Base-by-base conservation (phyloP, 73 alveolate genomes). In the Urostyla sp. region DNA sequence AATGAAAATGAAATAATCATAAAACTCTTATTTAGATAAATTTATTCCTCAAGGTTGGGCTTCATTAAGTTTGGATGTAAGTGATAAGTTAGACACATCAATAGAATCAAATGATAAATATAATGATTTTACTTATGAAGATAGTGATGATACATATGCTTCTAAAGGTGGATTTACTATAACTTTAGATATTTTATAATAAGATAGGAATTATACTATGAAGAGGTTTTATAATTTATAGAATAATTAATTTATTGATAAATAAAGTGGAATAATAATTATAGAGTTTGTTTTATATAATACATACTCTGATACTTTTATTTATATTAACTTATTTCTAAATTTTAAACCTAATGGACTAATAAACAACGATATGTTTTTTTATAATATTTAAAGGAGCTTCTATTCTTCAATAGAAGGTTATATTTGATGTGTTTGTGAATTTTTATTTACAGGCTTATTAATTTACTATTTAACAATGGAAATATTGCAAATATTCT, bases 271-370 rank as follows among this genome's bases (percentile, higher is more conserved):
- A 21, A 21, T 51, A 0, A 16, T 81, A 1, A 74, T 54, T 0
- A 16, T 67, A 30, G 91, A 81, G 30, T 20, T 40, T 18, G 86
- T 81, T 28, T 53, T 81, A 20, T 81, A 26, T 50, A 81, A 81
- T 32, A 51, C 91, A 1, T 53, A 81, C 31, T 18, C 34, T 7
- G 74, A 72, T 34, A 27, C 55, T 37, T 60, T 81, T 35, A 72
- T 72, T 34, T 45, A 45, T 49, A 38, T 67, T 7, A 46, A 34
- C 31, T 52, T 69, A 24, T 38, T 28, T 0, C 31, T 58, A 5
- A 16, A 23, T 6, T 67, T 81, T 46, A 57, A 51, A 27, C 75
- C 91, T 15, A 49, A 57, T 26, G 91, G 91, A 11, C 24, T 58
- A 23, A 36, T 81, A 15, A 36, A 50, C 4, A 67, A 75, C 18